Evolutionary conservation across 176 grass and related monocot species (phyloP), one percentile per base, ranked within the genome.

Genomic region (Stipa capillata): DNA sequence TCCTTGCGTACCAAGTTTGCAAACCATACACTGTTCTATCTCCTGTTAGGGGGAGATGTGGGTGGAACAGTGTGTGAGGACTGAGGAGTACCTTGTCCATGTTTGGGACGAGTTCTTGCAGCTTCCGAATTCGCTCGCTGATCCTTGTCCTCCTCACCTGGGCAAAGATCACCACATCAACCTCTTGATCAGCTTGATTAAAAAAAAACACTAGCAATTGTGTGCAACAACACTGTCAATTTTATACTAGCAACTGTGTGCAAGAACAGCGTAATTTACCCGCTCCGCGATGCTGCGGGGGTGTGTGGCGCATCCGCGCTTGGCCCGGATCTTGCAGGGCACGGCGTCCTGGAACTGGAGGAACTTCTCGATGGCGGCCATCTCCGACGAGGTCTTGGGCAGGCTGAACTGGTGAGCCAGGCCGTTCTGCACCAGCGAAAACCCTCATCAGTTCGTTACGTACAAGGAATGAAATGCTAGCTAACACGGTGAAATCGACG

Each of bases 71-170:
- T n/a, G n/a, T n/a, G n/a, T n/a, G n/a, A n/a, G n/a, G 1, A 9
- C 23, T 56, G 53, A 56, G 53, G 53, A 5, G n/a, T 82, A 99
- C 97, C 97, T 99, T 99, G 84, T 99, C 97, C 97, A 99, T 99
- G 88, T 99, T 96, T 0, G 97, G 97, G 57, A 99, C 97, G 64
- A 99, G 88, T 6, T 96, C 97, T 78, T 99, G 97, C 32, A 99
- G 78, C 81, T 96, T 99, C 56, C 90, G 62, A 81, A 99, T 99
- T 86, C 97, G 91, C 74, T 96, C 97, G 9, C 97, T 99, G 74
- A 99, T 99, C 70, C 82, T 86, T 7, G 97, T 99, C 84, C 97
- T 99, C 80, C 97, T 82, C 82, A 99, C 97, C 97, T 99, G 78
- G 27, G 16, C 50, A 58, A n/a, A 17, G 50, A 64, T 49, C 52